Conservation (phyloP, 345 rosid genomes). For the Linum usitatissimum region DNA sequence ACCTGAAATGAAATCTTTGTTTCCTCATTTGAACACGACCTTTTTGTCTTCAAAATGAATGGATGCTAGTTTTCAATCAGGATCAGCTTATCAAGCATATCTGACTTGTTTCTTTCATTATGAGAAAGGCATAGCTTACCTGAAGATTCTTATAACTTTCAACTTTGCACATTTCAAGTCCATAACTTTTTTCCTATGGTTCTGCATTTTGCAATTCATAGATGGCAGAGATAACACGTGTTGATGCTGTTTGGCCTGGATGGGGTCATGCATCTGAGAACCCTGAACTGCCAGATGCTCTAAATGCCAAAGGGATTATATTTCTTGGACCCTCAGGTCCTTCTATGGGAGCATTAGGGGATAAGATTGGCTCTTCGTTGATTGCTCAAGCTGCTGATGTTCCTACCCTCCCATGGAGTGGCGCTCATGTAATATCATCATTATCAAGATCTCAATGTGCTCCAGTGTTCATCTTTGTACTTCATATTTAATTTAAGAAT, state of each 20-base stretch:
- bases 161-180: not conserved
- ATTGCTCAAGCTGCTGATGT: slow-evolving; percentile 99
- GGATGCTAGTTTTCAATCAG: not conserved
- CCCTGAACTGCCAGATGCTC: slow-evolving; percentile 93
- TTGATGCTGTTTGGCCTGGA: slow-evolving; percentile 99
- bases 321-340: slow-evolving; percentile 92
- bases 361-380: slow-evolving; percentile 96
- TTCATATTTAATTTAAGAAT: slow-evolving; percentile 15
- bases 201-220: slow-evolving; percentile 18
- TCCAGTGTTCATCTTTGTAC: slow-evolving; percentile 2
- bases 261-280: slow-evolving; percentile 99
- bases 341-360: slow-evolving; percentile 97
- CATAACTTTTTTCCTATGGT: not conserved
- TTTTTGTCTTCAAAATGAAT: not conserved
- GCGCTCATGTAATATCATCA: slow-evolving; percentile 62
- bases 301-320: slow-evolving; percentile 65
- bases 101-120: no score
- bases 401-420: slow-evolving; percentile 99
- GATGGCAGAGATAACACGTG: slow-evolving; percentile 97
- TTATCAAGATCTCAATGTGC: slow-evolving; percentile 1
- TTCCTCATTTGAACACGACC: not conserved
- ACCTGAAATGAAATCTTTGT: not conserved
- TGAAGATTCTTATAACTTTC: not conserved
- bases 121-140: not conserved
- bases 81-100: not conserved